Conservation (phyloP, 768 basidiomycete genomes). For the Boletus huronensis region DNA sequence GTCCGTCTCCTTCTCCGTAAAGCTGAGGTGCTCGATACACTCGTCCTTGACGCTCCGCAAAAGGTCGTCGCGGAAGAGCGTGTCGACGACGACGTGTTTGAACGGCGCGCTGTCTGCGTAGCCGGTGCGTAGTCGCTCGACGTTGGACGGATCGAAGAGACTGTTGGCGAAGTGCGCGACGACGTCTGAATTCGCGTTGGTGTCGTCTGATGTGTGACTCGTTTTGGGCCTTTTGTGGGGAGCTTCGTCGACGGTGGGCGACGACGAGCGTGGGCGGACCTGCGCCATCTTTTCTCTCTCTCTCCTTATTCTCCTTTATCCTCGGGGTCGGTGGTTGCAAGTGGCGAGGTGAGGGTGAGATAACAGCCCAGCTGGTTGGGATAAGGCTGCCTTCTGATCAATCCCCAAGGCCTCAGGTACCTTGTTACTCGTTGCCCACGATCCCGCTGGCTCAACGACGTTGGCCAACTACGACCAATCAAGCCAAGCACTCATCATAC, state of each 20-base stretch:
- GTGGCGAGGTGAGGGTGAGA: neutral
- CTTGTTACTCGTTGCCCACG: neutral
- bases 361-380: neutral
- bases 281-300: constrained; percentile 37
- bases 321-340: neutral
- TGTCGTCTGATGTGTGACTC: constrained; percentile 28
- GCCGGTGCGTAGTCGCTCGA: constrained; percentile 49
- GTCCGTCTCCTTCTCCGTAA: constrained; percentile 94
- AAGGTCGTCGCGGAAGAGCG: constrained; percentile 81
- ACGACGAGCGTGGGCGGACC: constrained; percentile 45
- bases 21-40: constrained; percentile 71
- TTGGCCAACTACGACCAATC: neutral
- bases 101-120: constrained; percentile 68
- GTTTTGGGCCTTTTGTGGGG: constrained; percentile 38
- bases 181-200: constrained; percentile 9
- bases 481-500: neutral
- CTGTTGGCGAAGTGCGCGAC: constrained; percentile 31
- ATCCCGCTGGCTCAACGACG: neutral
- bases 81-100: constrained; percentile 77
- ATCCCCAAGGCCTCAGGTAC: neutral
- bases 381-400: neutral
- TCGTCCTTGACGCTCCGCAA: constrained; percentile 81
- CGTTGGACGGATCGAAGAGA: constrained; percentile 55
- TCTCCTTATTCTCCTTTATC: neutral
- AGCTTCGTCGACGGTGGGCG: constrained; percentile 32